Conservation (phyloP, 2,329 filamentous ascomycete species). For the Lecanicillium sp. region DNA sequence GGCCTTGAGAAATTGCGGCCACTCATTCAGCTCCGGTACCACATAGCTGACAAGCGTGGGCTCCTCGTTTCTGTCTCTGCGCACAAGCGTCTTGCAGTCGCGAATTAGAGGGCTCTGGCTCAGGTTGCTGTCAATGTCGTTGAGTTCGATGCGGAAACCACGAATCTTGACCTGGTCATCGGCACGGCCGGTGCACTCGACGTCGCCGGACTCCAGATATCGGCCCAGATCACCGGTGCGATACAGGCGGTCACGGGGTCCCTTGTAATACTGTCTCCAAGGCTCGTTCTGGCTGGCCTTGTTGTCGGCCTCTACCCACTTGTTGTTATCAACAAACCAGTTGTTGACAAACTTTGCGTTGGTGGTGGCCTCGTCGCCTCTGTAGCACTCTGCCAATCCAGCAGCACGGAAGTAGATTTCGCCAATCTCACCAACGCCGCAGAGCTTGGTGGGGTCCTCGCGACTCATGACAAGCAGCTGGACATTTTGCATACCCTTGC, state of each 20-base stretch:
- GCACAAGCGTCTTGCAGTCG: conserved; percentile 79
- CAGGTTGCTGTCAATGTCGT: conserved; percentile 83
- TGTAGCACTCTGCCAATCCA: conserved; percentile 76
- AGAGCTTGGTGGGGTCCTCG: conserved; percentile 58
- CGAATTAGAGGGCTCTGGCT: conserved; percentile 66
- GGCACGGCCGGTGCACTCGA: conserved; percentile 70
- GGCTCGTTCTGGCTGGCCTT: conserved; percentile 51
- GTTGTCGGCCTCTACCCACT: conserved; percentile 60
- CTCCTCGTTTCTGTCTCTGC: conserved; percentile 42
- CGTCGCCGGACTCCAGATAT: conserved; percentile 61
- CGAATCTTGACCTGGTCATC: conserved; percentile 94
- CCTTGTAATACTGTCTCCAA: conserved; percentile 73
- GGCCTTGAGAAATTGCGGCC: conserved; percentile 58
- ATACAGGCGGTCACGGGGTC: conserved; percentile 80
- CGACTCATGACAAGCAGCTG: conserved; percentile 79
- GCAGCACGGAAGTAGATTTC: conserved; percentile 78
- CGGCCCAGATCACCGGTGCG: conserved; percentile 79
- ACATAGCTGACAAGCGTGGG: conserved; percentile 83
- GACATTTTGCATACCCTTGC: conserved; percentile 80
- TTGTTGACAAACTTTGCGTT: conserved; percentile 72
- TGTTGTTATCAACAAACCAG: conserved; percentile 74
- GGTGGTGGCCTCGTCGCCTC: conserved; percentile 52
- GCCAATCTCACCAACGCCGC: conserved; percentile 72
- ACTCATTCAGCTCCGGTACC: conserved; percentile 68
- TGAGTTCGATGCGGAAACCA: conserved; percentile 90